phyloP scores from a whole-genome alignment of 2,329 filamentous ascomycete genomes.

The Stagonosporopsis tanaceti region DNA sequence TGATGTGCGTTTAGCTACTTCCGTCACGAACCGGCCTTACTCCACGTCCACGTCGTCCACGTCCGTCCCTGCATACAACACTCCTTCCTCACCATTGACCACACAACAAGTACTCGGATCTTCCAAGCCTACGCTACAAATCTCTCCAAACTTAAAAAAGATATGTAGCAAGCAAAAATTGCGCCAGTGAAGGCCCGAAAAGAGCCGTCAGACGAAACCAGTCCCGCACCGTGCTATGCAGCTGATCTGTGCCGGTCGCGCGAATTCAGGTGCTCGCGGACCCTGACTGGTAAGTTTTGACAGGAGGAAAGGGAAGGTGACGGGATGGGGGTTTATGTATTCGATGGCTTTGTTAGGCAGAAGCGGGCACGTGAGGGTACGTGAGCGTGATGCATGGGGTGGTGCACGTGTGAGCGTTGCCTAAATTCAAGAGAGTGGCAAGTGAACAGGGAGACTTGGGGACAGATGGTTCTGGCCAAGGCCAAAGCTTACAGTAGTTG shows the following conservation, averaged over 20 bases:
- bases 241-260: conserved; percentile 15
- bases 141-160: conserved; percentile 3
- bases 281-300: conserved; percentile 10
- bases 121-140: neutral
- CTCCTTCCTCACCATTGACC: neutral
- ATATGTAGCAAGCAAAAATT: conserved; percentile 13
- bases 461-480: neutral
- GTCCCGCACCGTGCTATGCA: conserved; percentile 18
- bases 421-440: neutral
- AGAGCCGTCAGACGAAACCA: conserved; percentile 10
- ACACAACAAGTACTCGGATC: no score
- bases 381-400: neutral
- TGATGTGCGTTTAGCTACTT: conserved; percentile 13
- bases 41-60: neutral
- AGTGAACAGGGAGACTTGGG: no score
- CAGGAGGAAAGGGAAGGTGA: neutral
- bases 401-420: conserved; percentile 1
- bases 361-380: conserved; percentile 1
- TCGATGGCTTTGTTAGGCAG: neutral
- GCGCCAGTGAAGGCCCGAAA: conserved; percentile 9
- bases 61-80: neutral
- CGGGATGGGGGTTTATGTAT: neutral
- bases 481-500: neutral
- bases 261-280: conserved; percentile 11
- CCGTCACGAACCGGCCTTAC: neutral